A percentile compares a stretch with the other conserved stretches of the same genome.
phyloP scores from a whole-genome alignment of 495 filamentous ascomycete genomes.

The Penicillium pulvis region DNA sequence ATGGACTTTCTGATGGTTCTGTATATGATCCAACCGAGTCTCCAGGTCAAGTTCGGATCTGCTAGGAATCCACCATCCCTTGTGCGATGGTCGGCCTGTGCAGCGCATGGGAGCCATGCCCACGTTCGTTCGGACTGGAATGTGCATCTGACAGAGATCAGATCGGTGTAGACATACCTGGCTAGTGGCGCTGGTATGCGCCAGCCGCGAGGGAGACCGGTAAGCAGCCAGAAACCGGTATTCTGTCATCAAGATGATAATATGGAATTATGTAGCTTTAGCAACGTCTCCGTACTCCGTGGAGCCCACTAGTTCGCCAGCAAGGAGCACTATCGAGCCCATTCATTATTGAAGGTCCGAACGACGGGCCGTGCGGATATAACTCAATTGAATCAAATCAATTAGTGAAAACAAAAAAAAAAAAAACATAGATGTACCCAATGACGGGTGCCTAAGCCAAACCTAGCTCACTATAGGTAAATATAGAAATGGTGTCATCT shows the following conservation, averaged over 20 bases:
- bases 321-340: neutral
- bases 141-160: slow-evolving; percentile 4
- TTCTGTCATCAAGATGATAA: neutral
- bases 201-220: neutral
- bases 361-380: slow-evolving; percentile 1
- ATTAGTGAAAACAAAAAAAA: neutral
- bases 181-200: slow-evolving; percentile 1
- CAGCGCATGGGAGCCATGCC: slow-evolving; percentile 6
- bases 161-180: neutral
- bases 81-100: neutral
- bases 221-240: neutral
- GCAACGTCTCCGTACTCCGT: neutral
- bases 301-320: neutral
- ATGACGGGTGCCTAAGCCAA: neutral
- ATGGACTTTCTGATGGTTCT: neutral
- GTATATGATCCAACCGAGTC: neutral
- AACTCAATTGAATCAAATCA: slow-evolving; percentile 1
- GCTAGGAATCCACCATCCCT: neutral
- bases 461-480: neutral
- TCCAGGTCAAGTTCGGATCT: neutral
- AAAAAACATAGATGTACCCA: neutral
- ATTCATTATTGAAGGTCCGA: slow-evolving; percentile 2
- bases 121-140: slow-evolving; percentile 6
- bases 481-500: neutral
- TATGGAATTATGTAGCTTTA: neutral